A percentile compares a stretch with the other conserved stretches of the same genome.
Evolutionary conservation across 2,329 filamentous ascomycete species (phyloP).

Genomic region (Trichoderma sp.): DNA sequence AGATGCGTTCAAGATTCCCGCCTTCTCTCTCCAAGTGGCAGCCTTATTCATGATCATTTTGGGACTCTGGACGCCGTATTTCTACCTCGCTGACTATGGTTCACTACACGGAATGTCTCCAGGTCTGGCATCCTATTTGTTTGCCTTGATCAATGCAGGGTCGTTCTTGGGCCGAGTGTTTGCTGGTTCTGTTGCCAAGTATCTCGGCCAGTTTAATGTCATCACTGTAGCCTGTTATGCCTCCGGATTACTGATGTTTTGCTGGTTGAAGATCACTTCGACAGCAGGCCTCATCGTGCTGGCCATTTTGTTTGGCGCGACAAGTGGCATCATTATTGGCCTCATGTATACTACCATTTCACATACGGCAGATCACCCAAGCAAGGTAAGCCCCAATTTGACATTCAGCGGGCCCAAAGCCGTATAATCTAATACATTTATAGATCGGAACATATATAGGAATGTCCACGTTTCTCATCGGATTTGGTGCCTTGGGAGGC

Average conservation of each 20-base stretch:
- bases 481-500: not conserved
- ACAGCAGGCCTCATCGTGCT: not conserved
- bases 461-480: conserved; percentile 1
- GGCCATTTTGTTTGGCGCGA: not conserved
- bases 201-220: conserved; percentile 2
- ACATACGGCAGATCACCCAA: not conserved
- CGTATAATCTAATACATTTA: not conserved
- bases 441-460: conserved; percentile 8
- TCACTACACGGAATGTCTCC: not conserved
- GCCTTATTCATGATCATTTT: conserved; percentile 1
- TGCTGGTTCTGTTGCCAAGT: not conserved
- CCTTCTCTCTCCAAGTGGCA: conserved; percentile 11
- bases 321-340: conserved; percentile 1
- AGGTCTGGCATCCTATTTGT: conserved; percentile 1
- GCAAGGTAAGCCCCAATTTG: not conserved
- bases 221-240: not conserved
- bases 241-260: not conserved
- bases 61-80: conserved; percentile 5
- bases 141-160: not conserved
- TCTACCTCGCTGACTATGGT: conserved; percentile 7
- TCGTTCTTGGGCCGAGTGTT: not conserved
- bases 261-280: not conserved
- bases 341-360: not conserved
- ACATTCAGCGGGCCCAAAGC: not conserved
- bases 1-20: not conserved